Conservation (phyloP, 2,329 filamentous ascomycete genomes). For the Teratosphaeria destructans region DNA sequence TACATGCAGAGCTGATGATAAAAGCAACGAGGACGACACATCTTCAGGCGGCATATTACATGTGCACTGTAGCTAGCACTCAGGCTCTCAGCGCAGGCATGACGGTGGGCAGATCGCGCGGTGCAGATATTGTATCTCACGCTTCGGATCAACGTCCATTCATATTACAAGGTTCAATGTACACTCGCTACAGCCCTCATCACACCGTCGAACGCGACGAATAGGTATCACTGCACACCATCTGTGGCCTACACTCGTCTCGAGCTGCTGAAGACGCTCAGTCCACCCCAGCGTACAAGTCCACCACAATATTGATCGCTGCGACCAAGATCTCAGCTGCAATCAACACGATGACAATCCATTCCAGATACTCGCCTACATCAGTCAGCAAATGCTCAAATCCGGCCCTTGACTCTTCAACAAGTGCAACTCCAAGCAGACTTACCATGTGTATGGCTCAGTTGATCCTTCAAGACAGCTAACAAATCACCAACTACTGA, state of each 20-base stretch:
- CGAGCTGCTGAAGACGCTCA: neutral
- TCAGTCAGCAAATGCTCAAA: neutral
- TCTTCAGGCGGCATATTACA: too few species aligned
- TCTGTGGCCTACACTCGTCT: neutral
- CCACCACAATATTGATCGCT: conserved; percentile 87
- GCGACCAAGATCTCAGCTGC: conserved; percentile 82
- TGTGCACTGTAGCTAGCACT: too few species aligned
- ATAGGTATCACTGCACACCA: neutral
- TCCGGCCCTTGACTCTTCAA: neutral
- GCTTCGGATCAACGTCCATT: neutral
- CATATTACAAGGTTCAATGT: neutral
- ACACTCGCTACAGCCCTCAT: neutral
- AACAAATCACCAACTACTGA: conserved; percentile 89
- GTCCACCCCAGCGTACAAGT: conserved; percentile 58
- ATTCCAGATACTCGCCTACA: conserved; percentile 39
- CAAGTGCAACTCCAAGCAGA: neutral
- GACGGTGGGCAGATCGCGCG: too few species aligned
- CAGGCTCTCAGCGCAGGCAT: too few species aligned
- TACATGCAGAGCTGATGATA: too few species aligned
- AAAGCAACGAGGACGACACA: too few species aligned
- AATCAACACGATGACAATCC: conserved; percentile 80
- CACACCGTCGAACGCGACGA: neutral
- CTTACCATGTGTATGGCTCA: conserved; percentile 86
- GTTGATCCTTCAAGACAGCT: conserved; percentile 86
- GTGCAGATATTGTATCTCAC: neutral